Evolutionary conservation across 768 basidiomycete species (phyloP).

Genomic region (Panaeolus cyanescens): DNA sequence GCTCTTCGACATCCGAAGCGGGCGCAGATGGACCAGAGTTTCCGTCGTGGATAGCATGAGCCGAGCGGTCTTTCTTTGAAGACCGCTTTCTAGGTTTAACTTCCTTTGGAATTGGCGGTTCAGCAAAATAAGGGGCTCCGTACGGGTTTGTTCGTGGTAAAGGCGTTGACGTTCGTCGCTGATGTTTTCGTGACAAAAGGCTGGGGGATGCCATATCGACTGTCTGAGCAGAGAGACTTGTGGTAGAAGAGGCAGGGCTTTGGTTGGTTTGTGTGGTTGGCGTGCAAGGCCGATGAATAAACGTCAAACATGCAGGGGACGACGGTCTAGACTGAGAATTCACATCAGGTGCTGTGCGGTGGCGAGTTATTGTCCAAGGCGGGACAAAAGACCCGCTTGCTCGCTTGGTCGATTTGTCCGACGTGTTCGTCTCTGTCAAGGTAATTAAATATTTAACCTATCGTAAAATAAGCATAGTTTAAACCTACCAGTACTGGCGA

Average conservation of each 20-base stretch:
- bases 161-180: slow-evolving; percentile 33
- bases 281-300: slow-evolving; percentile 20
- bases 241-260: slow-evolving; percentile 10
- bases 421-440: slow-evolving; percentile 15
- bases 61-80: slow-evolving; percentile 10
- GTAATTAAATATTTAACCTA: slow-evolving; percentile 6
- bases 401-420: slow-evolving; percentile 19
- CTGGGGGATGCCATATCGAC: slow-evolving; percentile 20
- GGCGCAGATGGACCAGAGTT: slow-evolving; percentile 12
- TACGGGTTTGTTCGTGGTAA: slow-evolving; percentile 42
- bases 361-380: slow-evolving; percentile 18
- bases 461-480: slow-evolving; percentile 3
- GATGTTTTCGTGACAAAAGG: slow-evolving; percentile 29
- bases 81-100: slow-evolving; percentile 17
- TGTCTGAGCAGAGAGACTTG: slow-evolving; percentile 11
- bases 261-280: slow-evolving; percentile 15
- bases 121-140: slow-evolving; percentile 46
- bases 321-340: slow-evolving; percentile 12
- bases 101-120: slow-evolving; percentile 33
- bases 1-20: slow-evolving; percentile 14
- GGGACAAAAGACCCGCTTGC: slow-evolving; percentile 21
- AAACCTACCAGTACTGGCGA: slow-evolving; percentile 22
- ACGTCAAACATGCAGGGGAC: slow-evolving; percentile 23
- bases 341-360: slow-evolving; percentile 19
- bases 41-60: slow-evolving; percentile 28